Percentiles rank a stretch among this genome's conserved stretches.
Evolutionary conservation across 176 grass and related monocot genomes (phyloP).

Genomic region (Phoenix dactylifera): DNA sequence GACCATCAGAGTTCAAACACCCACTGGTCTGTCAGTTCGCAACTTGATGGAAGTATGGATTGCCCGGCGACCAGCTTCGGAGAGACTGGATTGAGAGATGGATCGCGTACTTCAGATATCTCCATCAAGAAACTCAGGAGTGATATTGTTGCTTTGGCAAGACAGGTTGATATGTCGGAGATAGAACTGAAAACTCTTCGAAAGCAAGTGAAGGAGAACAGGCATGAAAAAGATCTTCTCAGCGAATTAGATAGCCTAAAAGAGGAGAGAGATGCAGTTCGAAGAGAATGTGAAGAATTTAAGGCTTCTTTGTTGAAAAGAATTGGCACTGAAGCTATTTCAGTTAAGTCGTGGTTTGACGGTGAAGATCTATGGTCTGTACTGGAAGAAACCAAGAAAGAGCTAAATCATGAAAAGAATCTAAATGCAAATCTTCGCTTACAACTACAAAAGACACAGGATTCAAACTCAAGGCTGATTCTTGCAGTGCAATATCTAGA

Average conservation of each 20-base stretch:
- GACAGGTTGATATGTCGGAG: slow-evolving; percentile 76
- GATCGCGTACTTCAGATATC: slow-evolving; percentile 33
- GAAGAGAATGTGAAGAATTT: slow-evolving; percentile 73
- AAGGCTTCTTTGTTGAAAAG: slow-evolving; percentile 25
- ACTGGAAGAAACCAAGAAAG: slow-evolving; percentile 74
- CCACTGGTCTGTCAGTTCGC: slow-evolving; percentile 63
- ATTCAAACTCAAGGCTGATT: slow-evolving; percentile 82
- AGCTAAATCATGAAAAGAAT: slow-evolving; percentile 74
- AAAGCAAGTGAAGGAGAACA: slow-evolving; percentile 78
- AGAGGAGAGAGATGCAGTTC: slow-evolving; percentile 71
- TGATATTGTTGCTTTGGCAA: slow-evolving; percentile 55
- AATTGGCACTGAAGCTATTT: slow-evolving; percentile 24
- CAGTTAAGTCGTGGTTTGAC: slow-evolving; percentile 31
- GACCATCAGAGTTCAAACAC: too few species aligned
- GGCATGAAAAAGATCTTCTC: slow-evolving; percentile 65
- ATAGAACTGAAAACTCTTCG: slow-evolving; percentile 80
- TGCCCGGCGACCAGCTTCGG: slow-evolving; percentile 74
- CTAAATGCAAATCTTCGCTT: slow-evolving; percentile 53
- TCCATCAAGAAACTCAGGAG: slow-evolving; percentile 61
- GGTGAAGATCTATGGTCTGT: slow-evolving; percentile 49
- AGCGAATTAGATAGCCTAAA: slow-evolving; percentile 56
- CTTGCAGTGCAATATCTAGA: slow-evolving; percentile 87
- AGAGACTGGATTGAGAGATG: slow-evolving; percentile 47
- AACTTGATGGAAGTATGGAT: slow-evolving; percentile 62
- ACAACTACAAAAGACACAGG: slow-evolving; percentile 81